Conservation (phyloP, 164 flowering plant species). For the Berberis thunbergii region DNA sequence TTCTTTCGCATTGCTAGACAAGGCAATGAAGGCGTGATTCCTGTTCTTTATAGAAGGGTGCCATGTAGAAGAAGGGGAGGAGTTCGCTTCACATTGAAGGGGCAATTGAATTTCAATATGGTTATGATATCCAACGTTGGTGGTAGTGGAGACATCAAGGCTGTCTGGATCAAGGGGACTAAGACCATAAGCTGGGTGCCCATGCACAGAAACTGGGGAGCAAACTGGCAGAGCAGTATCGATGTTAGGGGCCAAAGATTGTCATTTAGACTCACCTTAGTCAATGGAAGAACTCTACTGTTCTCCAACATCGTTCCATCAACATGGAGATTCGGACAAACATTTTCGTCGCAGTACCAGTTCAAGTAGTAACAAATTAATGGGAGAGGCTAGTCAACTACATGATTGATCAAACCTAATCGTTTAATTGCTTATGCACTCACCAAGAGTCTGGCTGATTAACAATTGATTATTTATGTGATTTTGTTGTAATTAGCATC, state of each 20-base stretch:
- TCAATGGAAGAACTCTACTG: slow-evolving; percentile 35
- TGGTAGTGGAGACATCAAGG: slow-evolving; percentile 60
- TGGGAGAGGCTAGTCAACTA: too few relatives aligned
- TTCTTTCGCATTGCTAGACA: slow-evolving; percentile 54
- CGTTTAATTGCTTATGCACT: too few relatives aligned
- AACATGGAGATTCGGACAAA: slow-evolving; percentile 62
- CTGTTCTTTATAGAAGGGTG: slow-evolving; percentile 61
- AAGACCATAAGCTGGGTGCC: slow-evolving; percentile 36
- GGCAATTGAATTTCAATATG: slow-evolving; percentile 58
- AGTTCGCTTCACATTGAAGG: slow-evolving; percentile 67
- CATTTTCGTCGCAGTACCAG: slow-evolving; percentile 47
- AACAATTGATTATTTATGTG: too few relatives aligned
- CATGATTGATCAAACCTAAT: too few relatives aligned
- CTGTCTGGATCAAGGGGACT: slow-evolving; percentile 51
- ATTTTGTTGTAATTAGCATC: too few relatives aligned
- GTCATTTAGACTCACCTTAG: slow-evolving; percentile 46
- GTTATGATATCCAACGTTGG: slow-evolving; percentile 72
- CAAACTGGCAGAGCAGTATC: slow-evolving; percentile 55
- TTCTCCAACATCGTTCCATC: slow-evolving; percentile 57
- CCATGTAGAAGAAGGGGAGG: slow-evolving; percentile 63
- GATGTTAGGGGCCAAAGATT: slow-evolving; percentile 39
- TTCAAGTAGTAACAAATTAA: slow-evolving; percentile 18
- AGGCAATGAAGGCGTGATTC: slow-evolving; percentile 68
- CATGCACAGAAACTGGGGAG: slow-evolving; percentile 83
- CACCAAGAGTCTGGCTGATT: too few relatives aligned